Base-by-base conservation (phyloP, 306 rosid species). In the Chamaecrista fasciculata region DNA sequence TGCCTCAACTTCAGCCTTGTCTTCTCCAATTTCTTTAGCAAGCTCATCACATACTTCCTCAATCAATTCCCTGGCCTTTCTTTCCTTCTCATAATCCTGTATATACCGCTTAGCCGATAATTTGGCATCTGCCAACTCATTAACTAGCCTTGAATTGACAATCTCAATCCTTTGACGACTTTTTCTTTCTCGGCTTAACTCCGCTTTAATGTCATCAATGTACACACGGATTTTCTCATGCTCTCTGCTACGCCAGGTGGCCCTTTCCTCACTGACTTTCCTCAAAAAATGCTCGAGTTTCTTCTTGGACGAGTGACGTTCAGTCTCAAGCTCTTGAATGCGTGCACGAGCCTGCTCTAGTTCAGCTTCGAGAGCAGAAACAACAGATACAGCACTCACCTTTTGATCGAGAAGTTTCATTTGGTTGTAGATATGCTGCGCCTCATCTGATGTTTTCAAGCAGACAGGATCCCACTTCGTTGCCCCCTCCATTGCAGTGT, bases 11-110 rank as follows among this genome's bases (percentile, higher is more conserved):
- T 90, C 96, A 8, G 89, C 94, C 75, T 90, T 93, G 84, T 88
- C 96, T 70, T 93, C 96, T 83, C 97, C 96, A 69, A 93, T 86
- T 82, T 93, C 97, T 76, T 88, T 90, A 19, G 89, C 98, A 53
- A 93, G 98, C 89, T 90, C 97, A 40, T 90, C 96, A 33, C 98
- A 93, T 14, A 93, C 95, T 72, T 93, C 91, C 83, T 90, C 97
- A 42, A 90, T 79, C 52, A 90, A 76, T 67, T 83, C 89, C 71
- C 96, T 83, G 48, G 69, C 85, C 79, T 86, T 90, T 53, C 96
- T 87, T 86, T 93, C 98, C 71, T 89, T 88, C 73, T 93, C 98
- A 40, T 69, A 90, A 72, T 90, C 97, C 80, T 86, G 96, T 83
- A 90, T 77, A 76, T 72, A 85, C 44, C 85, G 82, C 59, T 93